Conservation (phyloP, 768 basidiomycete species). For the Mycena rebaudengoi region DNA sequence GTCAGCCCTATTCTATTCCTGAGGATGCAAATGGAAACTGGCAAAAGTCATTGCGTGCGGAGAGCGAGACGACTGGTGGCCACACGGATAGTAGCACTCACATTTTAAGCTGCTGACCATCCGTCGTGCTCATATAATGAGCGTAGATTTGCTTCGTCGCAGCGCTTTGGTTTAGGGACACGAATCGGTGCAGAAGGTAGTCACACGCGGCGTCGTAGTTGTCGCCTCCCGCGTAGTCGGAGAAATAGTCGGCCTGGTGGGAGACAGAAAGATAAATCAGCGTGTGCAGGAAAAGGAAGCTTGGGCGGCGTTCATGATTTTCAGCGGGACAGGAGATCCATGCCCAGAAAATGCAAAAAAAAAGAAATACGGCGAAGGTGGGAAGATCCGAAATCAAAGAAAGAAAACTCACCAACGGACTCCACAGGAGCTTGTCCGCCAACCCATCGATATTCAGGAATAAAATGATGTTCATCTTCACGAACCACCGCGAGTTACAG, state of each 20-base stretch:
- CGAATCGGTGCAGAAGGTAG: no score
- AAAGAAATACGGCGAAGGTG: background rate
- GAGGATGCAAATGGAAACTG: background rate
- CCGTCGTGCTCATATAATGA: no score
- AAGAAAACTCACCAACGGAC: slow-evolving; percentile 11
- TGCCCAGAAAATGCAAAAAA: background rate
- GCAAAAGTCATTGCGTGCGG: slow-evolving; percentile 73
- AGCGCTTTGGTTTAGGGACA: no score
- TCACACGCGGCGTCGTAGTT: no score
- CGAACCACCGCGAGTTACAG: slow-evolving; percentile 97
- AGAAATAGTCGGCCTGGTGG: no score
- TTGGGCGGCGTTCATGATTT: background rate
- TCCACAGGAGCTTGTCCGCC: slow-evolving; percentile 85
- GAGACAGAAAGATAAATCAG: background rate
- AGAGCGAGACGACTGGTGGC: slow-evolving; percentile 72
- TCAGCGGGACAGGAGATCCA: slow-evolving; percentile 73
- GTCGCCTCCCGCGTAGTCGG: no score
- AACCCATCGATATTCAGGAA: slow-evolving; percentile 98
- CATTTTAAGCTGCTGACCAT: no score
- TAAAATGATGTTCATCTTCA: slow-evolving; percentile 94
- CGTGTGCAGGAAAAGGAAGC: background rate
- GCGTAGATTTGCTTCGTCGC: no score
- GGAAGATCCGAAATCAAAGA: background rate
- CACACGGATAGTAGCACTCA: slow-evolving; percentile 4
- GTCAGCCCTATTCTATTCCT: slow-evolving; percentile 6